Evolutionary conservation across 2,329 filamentous ascomycete species (phyloP), one percentile per base, ranked within the genome.

Genomic region (Coleophoma crateriformis): DNA sequence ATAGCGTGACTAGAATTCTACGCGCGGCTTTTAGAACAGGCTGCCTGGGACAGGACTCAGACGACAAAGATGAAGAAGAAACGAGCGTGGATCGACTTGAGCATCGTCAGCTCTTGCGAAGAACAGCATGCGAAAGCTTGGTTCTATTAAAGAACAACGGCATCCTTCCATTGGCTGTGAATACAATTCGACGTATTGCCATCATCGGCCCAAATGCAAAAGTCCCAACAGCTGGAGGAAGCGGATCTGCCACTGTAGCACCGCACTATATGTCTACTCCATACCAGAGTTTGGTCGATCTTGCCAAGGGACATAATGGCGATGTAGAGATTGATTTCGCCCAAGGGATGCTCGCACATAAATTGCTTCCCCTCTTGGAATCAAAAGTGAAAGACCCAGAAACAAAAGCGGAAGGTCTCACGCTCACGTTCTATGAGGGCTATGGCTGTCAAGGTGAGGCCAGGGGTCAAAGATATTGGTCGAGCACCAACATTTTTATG

Each of bases 261-360:
- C 69, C 76, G 3, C 86, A 85, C 68, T 81, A 83, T 51, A 84
- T 84, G 43, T 74, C 88, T 22, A 87, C 81, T 0, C 86, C 86
- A 2, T 79, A 19, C 19, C 11, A 86, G 89, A 58, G 75, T 73
- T 34, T 71, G 71, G 33, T 77, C 77, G 84, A 79, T 61, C 70
- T 76, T 3, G 74, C 83, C 39, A 82, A 82, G 6, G 76, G 76
- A 32, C 81, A 84, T 63, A 81, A 78, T 1, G 19, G 19, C 19
- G 19, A 19, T 19, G 19, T 19, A 19, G 19, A 19, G 19, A 19
- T 19, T 19, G 19, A 19, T 19, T 19, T 19, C 19, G 19, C 19
- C 19, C 19, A 19, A 19, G 19, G 19, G 19, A 19, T 19, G 19
- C 19, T 19, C 19, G 19, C 19, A 19, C 81, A 85, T 65, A 81